phyloP scores from a whole-genome alignment of 257 asterid genomes.

The Jacaranda copaia region DNA sequence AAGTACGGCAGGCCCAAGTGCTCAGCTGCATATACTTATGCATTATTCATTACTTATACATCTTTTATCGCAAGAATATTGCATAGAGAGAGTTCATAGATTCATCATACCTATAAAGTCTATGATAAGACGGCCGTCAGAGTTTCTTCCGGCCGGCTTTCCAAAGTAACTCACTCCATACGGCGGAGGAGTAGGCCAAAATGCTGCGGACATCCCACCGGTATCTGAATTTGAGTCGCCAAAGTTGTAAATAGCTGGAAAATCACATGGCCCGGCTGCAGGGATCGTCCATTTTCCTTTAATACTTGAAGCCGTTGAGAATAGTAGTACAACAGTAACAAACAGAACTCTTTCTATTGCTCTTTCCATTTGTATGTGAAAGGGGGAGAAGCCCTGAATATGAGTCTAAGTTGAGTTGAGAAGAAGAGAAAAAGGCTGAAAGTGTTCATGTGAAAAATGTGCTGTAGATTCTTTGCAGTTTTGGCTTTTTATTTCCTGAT shows the following conservation, averaged over 20 bases:
- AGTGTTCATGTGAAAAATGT: conserved; percentile 38
- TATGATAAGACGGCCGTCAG: conserved; percentile 67
- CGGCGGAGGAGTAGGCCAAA: conserved; percentile 52
- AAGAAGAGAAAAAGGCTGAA: not conserved
- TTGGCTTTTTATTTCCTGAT: conserved; percentile 28
- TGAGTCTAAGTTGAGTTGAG: not conserved
- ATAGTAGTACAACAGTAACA: conserved; percentile 7
- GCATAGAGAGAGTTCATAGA: not conserved
- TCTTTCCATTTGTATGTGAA: not conserved
- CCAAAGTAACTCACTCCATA: conserved; percentile 55
- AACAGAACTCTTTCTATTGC: conserved; percentile 34
- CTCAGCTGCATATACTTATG: conserved; percentile 50
- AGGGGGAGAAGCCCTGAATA: not conserved
- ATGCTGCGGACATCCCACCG: conserved; percentile 62
- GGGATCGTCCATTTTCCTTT: not conserved
- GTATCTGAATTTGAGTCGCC: conserved; percentile 74
- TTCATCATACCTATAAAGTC: conserved; percentile 56
- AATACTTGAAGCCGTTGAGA: not conserved
- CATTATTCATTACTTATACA: not conserved
- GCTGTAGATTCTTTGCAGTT: not conserved
- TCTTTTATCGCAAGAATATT: too few species aligned
- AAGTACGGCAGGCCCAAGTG: conserved; percentile 54
- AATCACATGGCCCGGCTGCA: conserved; percentile 46
- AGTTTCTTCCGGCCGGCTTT: conserved; percentile 52
- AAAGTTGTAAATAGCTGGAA: conserved; percentile 66